Conservation (phyloP, 352 stramenopile species). For the Aphanomyces cochlioides region DNA sequence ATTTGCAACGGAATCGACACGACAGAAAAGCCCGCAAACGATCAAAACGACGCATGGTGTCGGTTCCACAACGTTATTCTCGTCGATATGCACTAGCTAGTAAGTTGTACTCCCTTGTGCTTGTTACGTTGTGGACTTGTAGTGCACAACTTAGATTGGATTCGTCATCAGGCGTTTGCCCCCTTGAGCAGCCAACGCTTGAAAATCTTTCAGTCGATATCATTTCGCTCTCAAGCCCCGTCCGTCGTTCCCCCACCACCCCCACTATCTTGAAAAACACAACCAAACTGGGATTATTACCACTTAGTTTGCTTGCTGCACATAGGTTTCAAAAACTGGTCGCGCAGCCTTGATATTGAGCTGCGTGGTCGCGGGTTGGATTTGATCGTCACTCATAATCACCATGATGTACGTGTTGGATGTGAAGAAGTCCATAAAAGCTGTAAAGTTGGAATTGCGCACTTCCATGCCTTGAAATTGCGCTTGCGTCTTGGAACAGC, state of each 20-base stretch:
- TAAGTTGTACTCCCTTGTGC: not conserved
- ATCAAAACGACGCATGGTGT: too few relatives aligned
- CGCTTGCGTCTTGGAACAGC: conserved; percentile 96
- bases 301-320: conserved; percentile 86
- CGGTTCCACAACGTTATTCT: too few relatives aligned
- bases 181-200: not conserved
- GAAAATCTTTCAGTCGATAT: not conserved
- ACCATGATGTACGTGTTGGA: conserved; percentile 99
- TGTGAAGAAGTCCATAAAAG: conserved; percentile 98
- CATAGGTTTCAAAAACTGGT: conserved; percentile 95
- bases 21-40: too few relatives aligned
- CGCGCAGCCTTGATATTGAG: conserved; percentile 96
- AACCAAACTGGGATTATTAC: too few relatives aligned
- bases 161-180: not conserved
- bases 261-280: not conserved
- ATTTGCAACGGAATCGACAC: too few relatives aligned
- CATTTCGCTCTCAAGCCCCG: not conserved
- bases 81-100: too few relatives aligned
- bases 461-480: conserved; percentile 98
- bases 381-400: conserved; percentile 92
- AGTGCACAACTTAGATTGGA: conserved; percentile 1
- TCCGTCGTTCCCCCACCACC: not conserved
- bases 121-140: not conserved
- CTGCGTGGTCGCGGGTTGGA: conserved; percentile 92
- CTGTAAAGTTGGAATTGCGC: conserved; percentile 97